These are phyloP conservation scores for Fusarium sp. DNA, from an alignment of 2,329 filamentous ascomycete genomes.

Conservation along the genomic window DNA sequence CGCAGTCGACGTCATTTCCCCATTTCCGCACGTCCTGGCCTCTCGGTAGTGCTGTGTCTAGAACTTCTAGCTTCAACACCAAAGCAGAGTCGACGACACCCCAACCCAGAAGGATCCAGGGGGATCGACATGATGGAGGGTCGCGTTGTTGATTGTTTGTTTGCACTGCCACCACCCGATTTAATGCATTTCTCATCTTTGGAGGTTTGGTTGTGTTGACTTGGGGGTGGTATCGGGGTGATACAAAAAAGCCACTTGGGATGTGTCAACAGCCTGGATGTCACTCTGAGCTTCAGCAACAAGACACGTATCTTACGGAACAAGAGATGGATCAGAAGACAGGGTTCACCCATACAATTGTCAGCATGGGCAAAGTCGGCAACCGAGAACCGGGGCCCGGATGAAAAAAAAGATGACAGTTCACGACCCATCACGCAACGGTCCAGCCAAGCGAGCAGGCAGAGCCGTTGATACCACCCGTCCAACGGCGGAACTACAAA, in stretches of 20 bases:
- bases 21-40: constrained; percentile 18
- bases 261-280: background rate
- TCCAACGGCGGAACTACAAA: background rate
- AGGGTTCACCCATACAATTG: background rate
- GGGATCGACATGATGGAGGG: constrained; percentile 4
- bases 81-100: background rate
- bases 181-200: background rate
- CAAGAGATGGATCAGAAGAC: background rate
- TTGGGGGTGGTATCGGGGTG: background rate
- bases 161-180: background rate
- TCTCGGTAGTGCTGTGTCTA: constrained; percentile 30
- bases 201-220: background rate
- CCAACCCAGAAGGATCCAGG: constrained; percentile 11
- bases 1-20: constrained; percentile 29
- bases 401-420: background rate
- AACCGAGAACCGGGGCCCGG: background rate
- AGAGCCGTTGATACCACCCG: background rate
- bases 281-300: background rate
- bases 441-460: background rate
- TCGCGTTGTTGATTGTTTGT: background rate
- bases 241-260: background rate
- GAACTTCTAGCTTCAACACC: constrained; percentile 30
- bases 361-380: background rate
- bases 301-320: background rate
- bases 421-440: background rate